phyloP scores from a whole-genome alignment of 768 basidiomycete species.

The Auriscalpium microsporum region DNA sequence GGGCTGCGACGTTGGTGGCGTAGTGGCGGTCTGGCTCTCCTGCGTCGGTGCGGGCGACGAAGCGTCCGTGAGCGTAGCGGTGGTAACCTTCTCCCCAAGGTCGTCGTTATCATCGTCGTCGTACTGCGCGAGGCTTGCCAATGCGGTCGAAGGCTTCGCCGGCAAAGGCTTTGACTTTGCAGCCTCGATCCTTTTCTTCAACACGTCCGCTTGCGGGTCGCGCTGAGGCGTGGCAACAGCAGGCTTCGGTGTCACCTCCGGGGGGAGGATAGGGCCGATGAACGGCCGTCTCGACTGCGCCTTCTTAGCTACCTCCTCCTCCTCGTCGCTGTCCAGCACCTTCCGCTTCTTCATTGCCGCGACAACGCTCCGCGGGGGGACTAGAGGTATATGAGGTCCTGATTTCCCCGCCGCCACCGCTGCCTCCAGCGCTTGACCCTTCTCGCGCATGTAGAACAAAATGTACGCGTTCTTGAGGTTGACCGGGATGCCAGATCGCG shows the following conservation, averaged over 20 bases:
- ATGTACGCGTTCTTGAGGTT: slow-evolving; percentile 81
- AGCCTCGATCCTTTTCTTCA: slow-evolving; percentile 45
- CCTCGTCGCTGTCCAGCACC: slow-evolving; percentile 42
- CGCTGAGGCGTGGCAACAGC: slow-evolving; percentile 4
- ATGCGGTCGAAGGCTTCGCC: slow-evolving; percentile 24
- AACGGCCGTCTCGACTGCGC: slow-evolving; percentile 45
- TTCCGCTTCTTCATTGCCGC: slow-evolving; percentile 42
- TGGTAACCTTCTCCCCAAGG: slow-evolving; percentile 22
- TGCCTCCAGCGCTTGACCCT: slow-evolving; percentile 65
- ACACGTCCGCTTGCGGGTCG: slow-evolving; percentile 45
- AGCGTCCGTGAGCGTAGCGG: background rate
- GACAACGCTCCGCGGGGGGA: slow-evolving; percentile 27
- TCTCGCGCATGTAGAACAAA: slow-evolving; percentile 81
- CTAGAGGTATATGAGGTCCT: background rate
- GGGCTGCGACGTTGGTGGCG: background rate
- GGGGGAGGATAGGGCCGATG: slow-evolving; percentile 61
- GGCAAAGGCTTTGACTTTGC: slow-evolving; percentile 21
- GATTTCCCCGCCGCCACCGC: slow-evolving; percentile 34
- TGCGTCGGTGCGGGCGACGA: background rate
- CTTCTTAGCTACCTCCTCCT: slow-evolving; percentile 24
- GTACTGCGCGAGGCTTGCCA: slow-evolving; percentile 33
- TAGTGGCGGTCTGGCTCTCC: background rate
- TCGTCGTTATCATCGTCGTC: slow-evolving; percentile 31
- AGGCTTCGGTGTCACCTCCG: slow-evolving; percentile 25
- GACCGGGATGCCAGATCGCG: slow-evolving; percentile 38